These are phyloP conservation scores for Claviceps pusilla DNA, from an alignment of 2,329 filamentous ascomycete genomes.

Conservation along the genomic window DNA sequence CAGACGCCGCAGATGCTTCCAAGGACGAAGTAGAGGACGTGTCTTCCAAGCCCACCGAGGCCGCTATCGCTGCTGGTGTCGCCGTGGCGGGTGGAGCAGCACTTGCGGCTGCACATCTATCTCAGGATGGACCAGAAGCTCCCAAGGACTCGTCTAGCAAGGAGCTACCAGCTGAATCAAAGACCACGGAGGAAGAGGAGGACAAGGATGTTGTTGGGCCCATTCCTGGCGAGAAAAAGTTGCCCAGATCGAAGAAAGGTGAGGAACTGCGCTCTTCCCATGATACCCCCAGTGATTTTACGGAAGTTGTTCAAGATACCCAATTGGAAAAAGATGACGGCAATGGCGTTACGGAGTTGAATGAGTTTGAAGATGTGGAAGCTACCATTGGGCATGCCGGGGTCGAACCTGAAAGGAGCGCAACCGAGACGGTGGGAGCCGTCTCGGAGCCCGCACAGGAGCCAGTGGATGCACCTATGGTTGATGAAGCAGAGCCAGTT, in stretches of 20 bases:
- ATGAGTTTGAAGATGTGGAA: neutral
- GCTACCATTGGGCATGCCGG: neutral
- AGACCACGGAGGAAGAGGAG: conserved; percentile 19
- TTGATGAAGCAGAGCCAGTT: neutral
- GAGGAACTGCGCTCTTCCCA: conserved; percentile 24
- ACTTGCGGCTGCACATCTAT: conserved; percentile 1
- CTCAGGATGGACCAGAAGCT: neutral
- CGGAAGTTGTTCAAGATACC: conserved; percentile 16
- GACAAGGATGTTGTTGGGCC: conserved; percentile 25
- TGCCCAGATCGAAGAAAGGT: conserved; percentile 25
- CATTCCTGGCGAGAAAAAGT: conserved; percentile 22
- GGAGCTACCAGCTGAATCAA: conserved; percentile 8
- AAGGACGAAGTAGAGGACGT: neutral
- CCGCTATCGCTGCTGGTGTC: neutral
- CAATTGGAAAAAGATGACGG: conserved; percentile 13
- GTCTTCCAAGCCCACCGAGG: neutral
- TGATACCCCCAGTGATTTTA: conserved; percentile 24
- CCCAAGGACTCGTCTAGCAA: neutral
- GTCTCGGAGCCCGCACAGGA: neutral
- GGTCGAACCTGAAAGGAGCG: neutral
- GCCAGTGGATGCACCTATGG: neutral
- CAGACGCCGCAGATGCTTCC: neutral
- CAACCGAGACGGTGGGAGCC: neutral
- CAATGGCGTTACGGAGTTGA: neutral
- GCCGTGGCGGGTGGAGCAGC: conserved; percentile 4